Conservation (phyloP, 441 rosid genomes). For the Mallotus japonicus region DNA sequence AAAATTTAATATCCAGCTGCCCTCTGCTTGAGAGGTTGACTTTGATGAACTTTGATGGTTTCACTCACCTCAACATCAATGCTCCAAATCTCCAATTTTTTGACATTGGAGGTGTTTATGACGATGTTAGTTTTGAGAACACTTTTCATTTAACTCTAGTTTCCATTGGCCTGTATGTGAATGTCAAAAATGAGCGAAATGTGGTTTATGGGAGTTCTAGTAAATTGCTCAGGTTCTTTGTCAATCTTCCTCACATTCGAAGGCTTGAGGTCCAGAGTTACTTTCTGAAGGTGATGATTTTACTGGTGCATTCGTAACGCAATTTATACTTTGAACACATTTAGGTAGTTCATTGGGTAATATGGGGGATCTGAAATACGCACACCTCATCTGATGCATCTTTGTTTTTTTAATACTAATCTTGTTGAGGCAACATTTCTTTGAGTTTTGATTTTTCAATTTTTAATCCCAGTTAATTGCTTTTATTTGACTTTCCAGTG, state of each 20-base stretch:
- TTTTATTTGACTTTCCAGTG: conserved; percentile 1
- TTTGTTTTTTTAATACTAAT: background rate
- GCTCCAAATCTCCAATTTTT: conserved; percentile 71
- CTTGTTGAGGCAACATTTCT: background rate
- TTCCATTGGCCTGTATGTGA: conserved; percentile 58
- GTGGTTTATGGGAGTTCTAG: conserved; percentile 35
- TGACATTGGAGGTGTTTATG: conserved; percentile 60
- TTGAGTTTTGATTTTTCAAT: background rate
- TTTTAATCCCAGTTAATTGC: background rate
- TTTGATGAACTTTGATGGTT: conserved; percentile 69
- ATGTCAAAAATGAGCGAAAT: conserved; percentile 36
- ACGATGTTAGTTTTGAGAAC: conserved; percentile 53
- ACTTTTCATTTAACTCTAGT: conserved; percentile 47
- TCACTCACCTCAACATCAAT: conserved; percentile 52
- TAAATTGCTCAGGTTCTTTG: conserved; percentile 62
- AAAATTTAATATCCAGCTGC: conserved; percentile 52
- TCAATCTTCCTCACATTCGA: conserved; percentile 61
- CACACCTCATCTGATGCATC: background rate
- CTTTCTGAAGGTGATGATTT: conserved; percentile 56
- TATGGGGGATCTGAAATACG: background rate
- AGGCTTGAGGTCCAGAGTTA: conserved; percentile 73
- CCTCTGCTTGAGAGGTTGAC: conserved; percentile 66
- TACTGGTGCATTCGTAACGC: background rate
- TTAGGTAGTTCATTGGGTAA: background rate
- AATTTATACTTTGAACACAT: background rate